These are phyloP conservation scores for Microsporum ferrugineum DNA, from an alignment of 2,329 filamentous ascomycete genomes.

Conservation along the genomic window DNA sequence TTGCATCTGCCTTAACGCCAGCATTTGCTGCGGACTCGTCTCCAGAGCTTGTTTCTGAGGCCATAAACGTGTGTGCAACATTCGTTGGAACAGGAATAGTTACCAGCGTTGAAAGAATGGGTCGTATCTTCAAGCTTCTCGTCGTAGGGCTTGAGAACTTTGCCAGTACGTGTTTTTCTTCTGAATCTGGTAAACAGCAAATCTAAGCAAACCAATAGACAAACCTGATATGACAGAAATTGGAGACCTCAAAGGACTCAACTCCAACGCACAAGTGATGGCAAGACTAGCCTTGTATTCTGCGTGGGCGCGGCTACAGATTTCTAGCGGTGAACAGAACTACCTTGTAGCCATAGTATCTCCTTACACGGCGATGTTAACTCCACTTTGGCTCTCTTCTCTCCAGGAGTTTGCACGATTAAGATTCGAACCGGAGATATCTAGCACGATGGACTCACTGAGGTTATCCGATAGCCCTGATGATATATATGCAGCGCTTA, in stretches of 20 bases:
- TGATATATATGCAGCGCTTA: constrained; percentile 86
- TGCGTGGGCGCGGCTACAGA: constrained; percentile 93
- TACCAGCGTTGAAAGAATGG: constrained; percentile 97
- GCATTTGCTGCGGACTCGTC: constrained; percentile 94
- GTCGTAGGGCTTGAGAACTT: constrained; percentile 89
- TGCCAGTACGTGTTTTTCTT: constrained; percentile 42
- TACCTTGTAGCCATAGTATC: constrained; percentile 82
- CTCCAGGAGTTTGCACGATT: constrained; percentile 86
- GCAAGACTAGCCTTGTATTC: constrained; percentile 96
- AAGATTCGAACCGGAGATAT: constrained; percentile 93
- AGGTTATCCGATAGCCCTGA: constrained; percentile 77
- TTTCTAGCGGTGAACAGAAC: constrained; percentile 81
- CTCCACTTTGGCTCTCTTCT: constrained; percentile 87
- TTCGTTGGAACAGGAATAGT: constrained; percentile 97
- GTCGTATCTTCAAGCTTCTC: constrained; percentile 85
- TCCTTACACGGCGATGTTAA: constrained; percentile 79
- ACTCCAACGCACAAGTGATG: constrained; percentile 95
- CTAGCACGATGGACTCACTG: constrained; percentile 71
- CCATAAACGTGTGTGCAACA: constrained; percentile 93
- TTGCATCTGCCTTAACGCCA: constrained; percentile 88
- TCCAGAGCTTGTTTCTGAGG: constrained; percentile 86
- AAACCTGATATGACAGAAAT: constrained; percentile 75
- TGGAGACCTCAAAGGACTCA: constrained; percentile 82
- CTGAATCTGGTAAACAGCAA: not conserved
- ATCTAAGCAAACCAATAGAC: constrained; percentile 26